Evolutionary conservation across 1,284 basidiomycete genomes (phyloP).

Genomic region (Xerocomus cyaneibrunnescens): DNA sequence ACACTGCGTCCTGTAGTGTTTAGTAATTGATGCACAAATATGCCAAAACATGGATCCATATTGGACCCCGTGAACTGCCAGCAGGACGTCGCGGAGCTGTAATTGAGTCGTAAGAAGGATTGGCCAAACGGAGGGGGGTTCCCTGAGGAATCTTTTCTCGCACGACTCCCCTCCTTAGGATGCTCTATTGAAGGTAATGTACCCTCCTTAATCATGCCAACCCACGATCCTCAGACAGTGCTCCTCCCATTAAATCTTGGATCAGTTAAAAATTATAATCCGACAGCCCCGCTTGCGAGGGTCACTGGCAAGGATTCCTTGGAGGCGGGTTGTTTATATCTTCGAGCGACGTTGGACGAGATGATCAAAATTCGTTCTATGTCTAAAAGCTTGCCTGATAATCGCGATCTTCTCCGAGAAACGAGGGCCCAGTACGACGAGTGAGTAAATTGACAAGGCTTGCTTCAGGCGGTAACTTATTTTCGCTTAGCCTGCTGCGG

Average conservation of each 20-base stretch:
- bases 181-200: background rate
- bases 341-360: conserved; percentile 10
- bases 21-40: conserved; percentile 7
- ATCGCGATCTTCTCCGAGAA: conserved; percentile 4
- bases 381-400: background rate
- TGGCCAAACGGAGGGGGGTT: background rate
- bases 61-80: conserved; percentile 15
- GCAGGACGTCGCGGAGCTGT: conserved; percentile 1
- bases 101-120: background rate
- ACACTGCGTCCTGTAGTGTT: too few relatives aligned
- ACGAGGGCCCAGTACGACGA: conserved; percentile 5
- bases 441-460: background rate
- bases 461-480: background rate
- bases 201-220: conserved; percentile 10
- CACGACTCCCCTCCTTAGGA: background rate
- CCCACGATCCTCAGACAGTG: background rate
- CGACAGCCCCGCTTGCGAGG: background rate
- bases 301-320: background rate
- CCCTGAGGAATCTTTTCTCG: background rate
- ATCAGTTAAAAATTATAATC: background rate
- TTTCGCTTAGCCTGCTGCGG: conserved; percentile 1
- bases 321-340: conserved; percentile 5
- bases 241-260: conserved; percentile 3
- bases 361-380: conserved; percentile 6
- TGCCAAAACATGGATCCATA: conserved; percentile 11